Base-by-base conservation (phyloP, 179 eudicot genomes). In the Heliamphora pulchella region DNA sequence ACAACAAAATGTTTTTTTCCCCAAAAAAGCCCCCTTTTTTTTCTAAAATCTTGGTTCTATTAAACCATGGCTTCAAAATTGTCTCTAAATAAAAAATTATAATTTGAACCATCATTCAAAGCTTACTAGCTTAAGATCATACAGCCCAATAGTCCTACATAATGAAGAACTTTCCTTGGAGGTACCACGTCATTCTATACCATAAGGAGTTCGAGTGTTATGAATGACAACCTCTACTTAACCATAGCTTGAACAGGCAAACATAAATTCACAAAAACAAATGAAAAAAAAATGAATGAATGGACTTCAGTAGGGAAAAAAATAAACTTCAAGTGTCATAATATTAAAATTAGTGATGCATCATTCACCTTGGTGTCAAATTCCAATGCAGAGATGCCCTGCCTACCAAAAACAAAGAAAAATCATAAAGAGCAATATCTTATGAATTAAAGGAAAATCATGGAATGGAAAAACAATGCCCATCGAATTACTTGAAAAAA, bases 351-450 rank as follows among this genome's bases (percentile, higher is more conserved):
- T 58, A 14, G 66, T 43, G 31, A 62, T 53, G 51, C 57, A 76
- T 73, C 5, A 54, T 41, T 83, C 81, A 93, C 97, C 98, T 93
- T 87, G 62, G 83, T 82, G 87, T 94, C 97, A 89, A 94, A 93
- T 80, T 94, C 93, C 81, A 94, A 74, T 59, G 91, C 89, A 43
- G 97, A 83, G 67, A 91, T 77, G 18, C 96, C 98, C 67, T 80
- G 84, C 88, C 98, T 94, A 85, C 66, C 15, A 46, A 68, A 53
- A 13, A 51, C 17, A n/a, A 66, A 67, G 15, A 75, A 70, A 74
- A 18, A 31, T 20, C 78, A 61, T 10, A 55, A 69, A 0, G 2
- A 54, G 18, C 63, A 61, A 51, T 11, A 11, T 14, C 54, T 47
- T 46, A 5, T 20, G 22, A 47, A 71, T 18, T 31, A 54, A 68